These are phyloP conservation scores for Colletotrichum godetiae DNA, from an alignment of 2,329 filamentous ascomycete species.

Conservation along the genomic window DNA sequence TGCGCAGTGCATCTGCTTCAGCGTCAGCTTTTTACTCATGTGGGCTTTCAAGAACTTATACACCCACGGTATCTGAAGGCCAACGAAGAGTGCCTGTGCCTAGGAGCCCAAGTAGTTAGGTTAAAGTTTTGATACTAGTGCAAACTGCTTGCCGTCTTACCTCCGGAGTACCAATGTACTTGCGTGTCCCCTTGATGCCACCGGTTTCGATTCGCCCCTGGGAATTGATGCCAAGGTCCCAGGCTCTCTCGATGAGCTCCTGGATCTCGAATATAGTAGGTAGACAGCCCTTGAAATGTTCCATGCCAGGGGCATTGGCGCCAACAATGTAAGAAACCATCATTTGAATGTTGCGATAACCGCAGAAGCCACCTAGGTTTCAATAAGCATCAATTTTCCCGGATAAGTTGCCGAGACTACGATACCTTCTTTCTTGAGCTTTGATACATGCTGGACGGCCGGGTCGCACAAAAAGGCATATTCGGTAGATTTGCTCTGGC, in stretches of 20 bases:
- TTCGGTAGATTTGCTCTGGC: constrained; percentile 71
- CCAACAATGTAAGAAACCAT: constrained; percentile 81
- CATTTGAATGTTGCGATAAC: constrained; percentile 96
- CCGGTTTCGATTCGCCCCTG: constrained; percentile 84
- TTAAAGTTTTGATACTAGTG: not conserved
- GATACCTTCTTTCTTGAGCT: constrained; percentile 78
- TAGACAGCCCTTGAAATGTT: constrained; percentile 69
- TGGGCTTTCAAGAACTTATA: not conserved
- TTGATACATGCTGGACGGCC: constrained; percentile 81
- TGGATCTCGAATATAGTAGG: constrained; percentile 87
- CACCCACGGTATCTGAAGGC: constrained; percentile 73
- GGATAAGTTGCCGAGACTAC: not conserved
- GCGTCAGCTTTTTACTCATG: not conserved
- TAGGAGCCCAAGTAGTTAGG: constrained; percentile 45
- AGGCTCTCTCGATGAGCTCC: constrained; percentile 86
- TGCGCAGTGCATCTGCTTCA: constrained; percentile 69
- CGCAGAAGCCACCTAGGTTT: constrained; percentile 82
- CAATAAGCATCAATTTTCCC: not conserved
- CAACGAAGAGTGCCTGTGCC: constrained; percentile 83
- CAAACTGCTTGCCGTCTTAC: constrained; percentile 54
- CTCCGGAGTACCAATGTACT: constrained; percentile 95
- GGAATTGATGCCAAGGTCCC: constrained; percentile 85
- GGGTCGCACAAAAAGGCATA: constrained; percentile 85
- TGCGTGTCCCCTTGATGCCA: constrained; percentile 86
- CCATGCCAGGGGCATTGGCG: constrained; percentile 64